phyloP scores from a whole-genome alignment of 2,329 filamentous ascomycete species.

The Uncinocarpus reesii region DNA sequence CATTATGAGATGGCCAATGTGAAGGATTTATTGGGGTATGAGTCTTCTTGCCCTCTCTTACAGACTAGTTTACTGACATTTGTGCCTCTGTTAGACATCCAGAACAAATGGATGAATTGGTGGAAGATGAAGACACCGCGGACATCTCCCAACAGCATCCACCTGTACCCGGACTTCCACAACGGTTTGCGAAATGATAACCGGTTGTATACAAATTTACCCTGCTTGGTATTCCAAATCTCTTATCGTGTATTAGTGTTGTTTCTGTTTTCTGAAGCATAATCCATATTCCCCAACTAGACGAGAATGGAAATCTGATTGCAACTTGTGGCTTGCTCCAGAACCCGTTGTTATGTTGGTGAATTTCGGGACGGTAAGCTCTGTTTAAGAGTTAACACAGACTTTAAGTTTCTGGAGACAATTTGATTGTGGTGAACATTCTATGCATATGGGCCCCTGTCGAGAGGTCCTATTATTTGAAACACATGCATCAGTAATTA shows the following conservation, averaged over 20 bases:
- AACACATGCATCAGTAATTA: too few species aligned
- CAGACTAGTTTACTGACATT: not conserved
- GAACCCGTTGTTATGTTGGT: not conserved
- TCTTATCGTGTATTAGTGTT: not conserved
- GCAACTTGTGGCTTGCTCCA: not conserved
- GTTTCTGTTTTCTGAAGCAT: not conserved
- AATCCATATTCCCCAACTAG: constrained; percentile 4
- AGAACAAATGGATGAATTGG: constrained; percentile 52
- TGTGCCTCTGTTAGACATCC: constrained; percentile 42
- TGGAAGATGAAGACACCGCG: constrained; percentile 44
- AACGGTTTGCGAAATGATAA: constrained; percentile 12
- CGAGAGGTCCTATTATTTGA: too few species aligned
- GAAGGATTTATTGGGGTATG: constrained; percentile 69
- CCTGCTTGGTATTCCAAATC: not conserved
- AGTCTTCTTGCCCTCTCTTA: too few species aligned
- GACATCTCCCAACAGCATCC: constrained; percentile 19
- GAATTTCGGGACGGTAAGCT: too few species aligned
- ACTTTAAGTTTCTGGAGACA: too few species aligned
- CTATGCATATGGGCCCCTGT: too few species aligned
- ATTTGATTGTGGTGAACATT: too few species aligned
- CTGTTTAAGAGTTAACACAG: too few species aligned
- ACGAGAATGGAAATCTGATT: constrained; percentile 1
- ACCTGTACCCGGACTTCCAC: constrained; percentile 28
- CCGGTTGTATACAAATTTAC: not conserved
- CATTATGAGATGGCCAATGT: constrained; percentile 99